phyloP scores from a whole-genome alignment of 2,329 filamentous ascomycete genomes.

The Fusarium praegraminearum region DNA sequence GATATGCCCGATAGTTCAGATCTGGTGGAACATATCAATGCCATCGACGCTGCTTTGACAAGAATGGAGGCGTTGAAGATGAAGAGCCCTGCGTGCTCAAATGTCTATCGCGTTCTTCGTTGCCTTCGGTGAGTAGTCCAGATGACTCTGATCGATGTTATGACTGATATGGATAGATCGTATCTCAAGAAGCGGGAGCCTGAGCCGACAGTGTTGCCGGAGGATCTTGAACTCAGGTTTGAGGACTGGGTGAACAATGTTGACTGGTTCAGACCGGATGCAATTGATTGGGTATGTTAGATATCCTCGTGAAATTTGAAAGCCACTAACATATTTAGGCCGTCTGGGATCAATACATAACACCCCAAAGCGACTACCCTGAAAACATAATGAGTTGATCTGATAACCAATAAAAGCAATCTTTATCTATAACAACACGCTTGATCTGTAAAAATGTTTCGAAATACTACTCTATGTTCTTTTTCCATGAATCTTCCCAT shows the following conservation, averaged over 20 bases:
- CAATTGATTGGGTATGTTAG: constrained; percentile 22
- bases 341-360: constrained; percentile 16
- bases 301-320: rapidly evolving
- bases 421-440: rapidly evolving
- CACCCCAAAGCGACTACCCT: constrained; percentile 7
- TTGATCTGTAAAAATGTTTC: rapidly evolving
- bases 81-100: constrained; percentile 20
- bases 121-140: not conserved
- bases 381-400: not conserved
- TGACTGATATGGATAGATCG: not conserved
- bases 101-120: constrained; percentile 11
- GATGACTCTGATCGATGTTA: rapidly evolving
- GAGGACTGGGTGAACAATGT: constrained; percentile 26
- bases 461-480: rapidly evolving
- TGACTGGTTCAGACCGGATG: constrained; percentile 19
- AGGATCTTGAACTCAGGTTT: constrained; percentile 14
- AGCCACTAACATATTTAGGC: not conserved
- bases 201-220: not conserved
- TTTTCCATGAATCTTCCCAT: rapidly evolving
- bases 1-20: constrained; percentile 19
- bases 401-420: not conserved
- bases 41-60: not conserved
- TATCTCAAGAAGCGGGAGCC: constrained; percentile 17
- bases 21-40: constrained; percentile 3
- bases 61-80: constrained; percentile 15